These are phyloP conservation scores for Irpex lacteus DNA, from an alignment of 1,284 basidiomycete species.

Conservation along the genomic window DNA sequence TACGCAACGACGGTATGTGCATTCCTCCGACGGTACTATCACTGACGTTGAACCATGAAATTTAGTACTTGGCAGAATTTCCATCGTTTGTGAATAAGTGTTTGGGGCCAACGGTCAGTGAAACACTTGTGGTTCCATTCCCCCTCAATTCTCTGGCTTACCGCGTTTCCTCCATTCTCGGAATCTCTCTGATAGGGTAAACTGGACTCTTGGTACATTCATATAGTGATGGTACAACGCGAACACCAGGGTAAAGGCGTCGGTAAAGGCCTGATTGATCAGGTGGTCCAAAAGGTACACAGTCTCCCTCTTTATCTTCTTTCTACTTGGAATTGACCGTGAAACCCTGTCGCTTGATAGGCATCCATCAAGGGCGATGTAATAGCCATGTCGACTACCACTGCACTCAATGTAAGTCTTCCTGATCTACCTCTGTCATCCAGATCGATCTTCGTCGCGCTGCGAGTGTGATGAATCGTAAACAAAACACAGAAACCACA, in stretches of 20 bases:
- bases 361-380: slow-evolving; percentile 2
- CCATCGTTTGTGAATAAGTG: slow-evolving; percentile 16
- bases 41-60: background rate
- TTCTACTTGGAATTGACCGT: background rate
- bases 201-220: slow-evolving; percentile 21
- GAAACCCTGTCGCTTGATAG: background rate
- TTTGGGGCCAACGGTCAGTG: slow-evolving; percentile 15
- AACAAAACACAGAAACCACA: background rate
- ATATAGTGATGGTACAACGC: slow-evolving; percentile 17
- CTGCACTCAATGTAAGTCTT: slow-evolving; percentile 14
- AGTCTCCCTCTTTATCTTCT: background rate
- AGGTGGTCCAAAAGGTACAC: slow-evolving; percentile 16
- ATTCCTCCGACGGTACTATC: background rate
- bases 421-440: slow-evolving; percentile 8
- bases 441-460: background rate
- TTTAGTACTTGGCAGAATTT: slow-evolving; percentile 17
- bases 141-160: background rate
- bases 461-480: background rate
- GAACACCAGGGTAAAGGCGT: slow-evolving; percentile 20
- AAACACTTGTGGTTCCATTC: background rate
- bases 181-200: slow-evolving; percentile 11
- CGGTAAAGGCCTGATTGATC: slow-evolving; percentile 11
- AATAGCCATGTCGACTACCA: slow-evolving; percentile 12
- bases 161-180: background rate
- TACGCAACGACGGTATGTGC: slow-evolving; percentile 16